phyloP scores from a whole-genome alignment of 2,329 filamentous ascomycete species.

The Rutstroemia sp. region DNA sequence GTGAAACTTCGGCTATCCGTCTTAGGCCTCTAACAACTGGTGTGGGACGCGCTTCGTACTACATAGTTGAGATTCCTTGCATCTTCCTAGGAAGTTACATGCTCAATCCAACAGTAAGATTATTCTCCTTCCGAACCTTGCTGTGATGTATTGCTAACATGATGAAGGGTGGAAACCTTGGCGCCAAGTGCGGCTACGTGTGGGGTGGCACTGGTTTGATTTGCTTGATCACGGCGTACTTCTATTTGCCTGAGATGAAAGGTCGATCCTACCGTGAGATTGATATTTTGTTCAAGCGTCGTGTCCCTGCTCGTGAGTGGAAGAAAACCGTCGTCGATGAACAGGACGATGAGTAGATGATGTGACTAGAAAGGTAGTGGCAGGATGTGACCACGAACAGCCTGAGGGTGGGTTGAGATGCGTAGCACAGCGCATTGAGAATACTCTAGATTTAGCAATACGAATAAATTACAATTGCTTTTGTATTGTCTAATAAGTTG shows the following conservation, averaged over 20 bases:
- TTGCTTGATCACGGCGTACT: constrained; percentile 42
- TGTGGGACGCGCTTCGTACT: constrained; percentile 56
- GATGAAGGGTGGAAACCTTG: constrained; percentile 34
- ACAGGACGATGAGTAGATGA: constrained; percentile 52
- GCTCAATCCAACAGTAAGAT: constrained; percentile 39
- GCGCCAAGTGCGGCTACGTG: constrained; percentile 51
- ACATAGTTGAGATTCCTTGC: constrained; percentile 57
- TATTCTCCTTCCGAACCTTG: too few relatives aligned
- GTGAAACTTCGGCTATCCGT: constrained; percentile 58
- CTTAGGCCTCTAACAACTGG: constrained; percentile 59
- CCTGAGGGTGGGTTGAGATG: too few relatives aligned
- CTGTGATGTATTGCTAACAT: too few relatives aligned
- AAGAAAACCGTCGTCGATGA: constrained; percentile 49
- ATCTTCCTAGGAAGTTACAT: constrained; percentile 56
- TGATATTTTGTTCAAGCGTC: constrained; percentile 39
- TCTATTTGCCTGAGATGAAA: constrained; percentile 54
- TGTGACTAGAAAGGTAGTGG: too few relatives aligned
- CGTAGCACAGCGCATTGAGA: too few relatives aligned
- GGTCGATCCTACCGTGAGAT: constrained; percentile 42
- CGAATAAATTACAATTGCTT: too few relatives aligned
- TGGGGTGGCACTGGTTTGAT: constrained; percentile 51
- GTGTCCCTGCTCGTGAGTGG: constrained; percentile 32
- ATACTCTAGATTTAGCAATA: too few relatives aligned
- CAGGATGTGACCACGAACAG: too few relatives aligned
- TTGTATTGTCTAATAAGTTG: too few relatives aligned